Evolutionary conservation across 352 stramenopile species (phyloP), one percentile per base, ranked within the genome.

Genomic region (Phytophthora pinifolia): DNA sequence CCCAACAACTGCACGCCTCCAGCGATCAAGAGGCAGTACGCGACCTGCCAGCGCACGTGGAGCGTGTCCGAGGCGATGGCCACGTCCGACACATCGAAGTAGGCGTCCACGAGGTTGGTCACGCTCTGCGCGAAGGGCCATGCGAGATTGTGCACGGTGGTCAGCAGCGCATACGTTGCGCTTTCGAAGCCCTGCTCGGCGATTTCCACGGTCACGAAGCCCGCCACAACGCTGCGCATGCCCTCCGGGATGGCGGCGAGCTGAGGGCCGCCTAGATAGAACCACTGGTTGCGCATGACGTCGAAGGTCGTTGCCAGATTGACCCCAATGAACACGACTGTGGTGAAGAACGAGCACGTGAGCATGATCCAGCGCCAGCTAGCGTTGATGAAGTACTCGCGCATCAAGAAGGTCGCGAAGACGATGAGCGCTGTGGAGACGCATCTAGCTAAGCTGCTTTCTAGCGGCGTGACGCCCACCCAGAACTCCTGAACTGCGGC

Each of bases 151-250:
- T 86, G 69, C 34, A 87, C 71, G 1, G 76, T 89, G 18, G 79
- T 87, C 45, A 89, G 51, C 50, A 92, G 50, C 31, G 73, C 81
- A 35, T 86, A 85, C 20, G 68, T 88, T 12, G 76, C 67, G 8
- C 74, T 72, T 70, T 92, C 81, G 43, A 85, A 86, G 52, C 81
- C 81, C 41, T 79, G 72, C 35, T 92, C 80, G 6, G 78, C 72
- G 43, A 90, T 76, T 56, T 92, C 82, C 38, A 89, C 77, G 0
- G 73, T 87, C 29, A 79, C 76, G 32, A 87, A 89, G 7, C 72
- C 73, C 5, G 71, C 46, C 38, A 88, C 70, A 12, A 91, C 59
- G 42, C 78, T 74, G 9, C 74, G 70, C 67, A 89, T 89, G 33
- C 75, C 76, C 31, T 83, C 74, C 3, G 79, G 76, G 37, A 89